Conservation (phyloP, 2,329 filamentous ascomycete genomes). For the Aspergillus clavatus region DNA sequence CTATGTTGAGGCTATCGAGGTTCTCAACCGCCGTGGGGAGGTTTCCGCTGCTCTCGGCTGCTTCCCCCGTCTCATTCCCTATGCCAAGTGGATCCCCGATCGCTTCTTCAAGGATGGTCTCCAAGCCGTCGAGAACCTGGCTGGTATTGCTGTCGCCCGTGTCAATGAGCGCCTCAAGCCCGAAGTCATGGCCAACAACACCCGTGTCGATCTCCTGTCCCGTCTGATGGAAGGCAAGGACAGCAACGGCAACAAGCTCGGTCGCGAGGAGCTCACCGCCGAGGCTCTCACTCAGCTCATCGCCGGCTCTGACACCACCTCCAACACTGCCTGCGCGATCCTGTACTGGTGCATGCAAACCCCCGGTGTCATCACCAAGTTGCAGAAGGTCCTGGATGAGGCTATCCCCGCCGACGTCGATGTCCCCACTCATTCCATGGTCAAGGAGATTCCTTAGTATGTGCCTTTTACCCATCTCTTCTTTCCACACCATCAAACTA, state of each 20-base stretch:
- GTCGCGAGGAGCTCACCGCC: slow-evolving; percentile 74
- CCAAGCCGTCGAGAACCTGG: slow-evolving; percentile 70
- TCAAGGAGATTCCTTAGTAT: slow-evolving; percentile 69
- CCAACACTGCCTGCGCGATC: slow-evolving; percentile 74
- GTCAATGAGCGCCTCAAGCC: slow-evolving; percentile 69
- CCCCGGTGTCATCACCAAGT: slow-evolving; percentile 64
- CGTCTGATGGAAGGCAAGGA: slow-evolving; percentile 83
- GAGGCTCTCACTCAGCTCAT: slow-evolving; percentile 87
- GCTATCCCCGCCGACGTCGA: slow-evolving; percentile 57
- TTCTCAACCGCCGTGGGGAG: slow-evolving; percentile 81
- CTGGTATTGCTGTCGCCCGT: slow-evolving; percentile 80
- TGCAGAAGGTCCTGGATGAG: slow-evolving; percentile 71
- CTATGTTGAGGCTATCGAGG: slow-evolving; percentile 76
- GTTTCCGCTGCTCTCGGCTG: slow-evolving; percentile 77
- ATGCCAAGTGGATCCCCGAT: slow-evolving; percentile 73
- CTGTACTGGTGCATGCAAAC: slow-evolving; percentile 70
- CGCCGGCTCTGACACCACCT: slow-evolving; percentile 62
- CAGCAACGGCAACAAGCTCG: slow-evolving; percentile 68
- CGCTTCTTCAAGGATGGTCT: slow-evolving; percentile 74
- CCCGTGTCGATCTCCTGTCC: slow-evolving; percentile 74
- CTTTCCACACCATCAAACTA: neutral
- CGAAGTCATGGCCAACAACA: slow-evolving; percentile 54
- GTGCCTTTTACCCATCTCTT: slow-evolving; percentile 6
- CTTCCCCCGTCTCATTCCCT: slow-evolving; percentile 69
- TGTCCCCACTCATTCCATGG: slow-evolving; percentile 67